Evolutionary conservation across 2,329 filamentous ascomycete genomes (phyloP).

Genomic region (Lasiodiplodia gonubiensis): DNA sequence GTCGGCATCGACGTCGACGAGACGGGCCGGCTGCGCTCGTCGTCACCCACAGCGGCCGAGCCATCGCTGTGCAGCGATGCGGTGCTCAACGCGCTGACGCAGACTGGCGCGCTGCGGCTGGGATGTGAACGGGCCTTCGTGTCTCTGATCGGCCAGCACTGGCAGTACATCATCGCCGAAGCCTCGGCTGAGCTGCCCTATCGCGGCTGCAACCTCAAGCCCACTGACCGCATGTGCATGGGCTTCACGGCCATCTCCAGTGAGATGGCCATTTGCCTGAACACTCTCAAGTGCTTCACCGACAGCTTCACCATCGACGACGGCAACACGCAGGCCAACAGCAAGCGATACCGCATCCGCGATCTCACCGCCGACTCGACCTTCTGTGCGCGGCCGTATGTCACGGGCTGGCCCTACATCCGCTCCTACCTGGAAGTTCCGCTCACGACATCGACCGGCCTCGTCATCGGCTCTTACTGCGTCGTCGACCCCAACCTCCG

Average conservation of each 20-base stretch:
- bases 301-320: not conserved
- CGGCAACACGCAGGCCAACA: conserved; percentile 35
- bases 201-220: conserved; percentile 35
- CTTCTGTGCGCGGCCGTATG: conserved; percentile 32
- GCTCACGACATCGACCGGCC: conserved; percentile 34
- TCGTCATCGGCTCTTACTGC: conserved; percentile 35
- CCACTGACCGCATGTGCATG: conserved; percentile 6
- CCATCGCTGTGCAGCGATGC: conserved; percentile 38
- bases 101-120: conserved; percentile 45
- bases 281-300: conserved; percentile 2
- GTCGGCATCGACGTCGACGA: not conserved
- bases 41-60: conserved; percentile 32
- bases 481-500: conserved; percentile 37
- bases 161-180: conserved; percentile 45
- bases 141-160: conserved; percentile 46
- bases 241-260: not conserved
- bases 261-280: not conserved
- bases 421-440: conserved; percentile 40
- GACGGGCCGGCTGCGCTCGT: not conserved
- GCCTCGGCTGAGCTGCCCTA: conserved; percentile 41
- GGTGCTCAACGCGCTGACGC: conserved; percentile 45
- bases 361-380: not conserved
- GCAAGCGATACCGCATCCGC: conserved; percentile 32
- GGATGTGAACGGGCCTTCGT: conserved; percentile 43
- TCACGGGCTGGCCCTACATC: conserved; percentile 11